Conservation (phyloP, 176 grass and related monocot species). For the Musa schizocarpa region DNA sequence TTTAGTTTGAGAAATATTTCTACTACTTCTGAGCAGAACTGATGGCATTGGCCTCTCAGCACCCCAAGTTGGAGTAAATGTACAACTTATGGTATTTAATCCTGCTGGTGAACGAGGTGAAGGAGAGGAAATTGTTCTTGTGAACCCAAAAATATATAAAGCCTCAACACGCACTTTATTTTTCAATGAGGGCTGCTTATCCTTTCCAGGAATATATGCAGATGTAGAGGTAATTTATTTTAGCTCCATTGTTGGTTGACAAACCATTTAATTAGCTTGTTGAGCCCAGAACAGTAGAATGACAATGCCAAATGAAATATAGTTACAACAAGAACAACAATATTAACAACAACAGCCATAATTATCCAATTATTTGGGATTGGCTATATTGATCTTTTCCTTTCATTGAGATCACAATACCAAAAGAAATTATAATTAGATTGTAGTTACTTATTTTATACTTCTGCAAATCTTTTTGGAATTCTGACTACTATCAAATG, state of each 20-base stretch:
- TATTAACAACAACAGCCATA: too few relatives aligned
- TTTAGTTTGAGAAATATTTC: slow-evolving; percentile 3
- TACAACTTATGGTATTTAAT: slow-evolving; percentile 98
- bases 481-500: background rate
- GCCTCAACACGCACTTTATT: slow-evolving; percentile 40
- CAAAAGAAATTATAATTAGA: too few relatives aligned
- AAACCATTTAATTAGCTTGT: background rate
- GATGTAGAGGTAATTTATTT: slow-evolving; percentile 62
- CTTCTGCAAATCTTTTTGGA: background rate
- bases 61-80: slow-evolving; percentile 89
- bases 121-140: slow-evolving; percentile 89
- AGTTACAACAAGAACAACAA: too few relatives aligned
- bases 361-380: too few relatives aligned
- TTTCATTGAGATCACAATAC: too few relatives aligned
- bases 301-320: background rate
- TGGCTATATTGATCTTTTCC: too few relatives aligned
- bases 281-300: background rate
- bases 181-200: slow-evolving; percentile 89
- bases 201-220: slow-evolving; percentile 89
- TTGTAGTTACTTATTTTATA: background rate
- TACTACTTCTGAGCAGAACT: slow-evolving; percentile 44
- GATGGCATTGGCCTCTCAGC: slow-evolving; percentile 94
- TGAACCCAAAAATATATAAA: slow-evolving; percentile 83
- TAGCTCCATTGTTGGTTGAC: background rate
- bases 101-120: slow-evolving; percentile 63